A percentile compares a stretch with the other conserved stretches of the same genome.
Conservation (phyloP, 2,329 filamentous ascomycete species). For the Fusarium buharicum region DNA sequence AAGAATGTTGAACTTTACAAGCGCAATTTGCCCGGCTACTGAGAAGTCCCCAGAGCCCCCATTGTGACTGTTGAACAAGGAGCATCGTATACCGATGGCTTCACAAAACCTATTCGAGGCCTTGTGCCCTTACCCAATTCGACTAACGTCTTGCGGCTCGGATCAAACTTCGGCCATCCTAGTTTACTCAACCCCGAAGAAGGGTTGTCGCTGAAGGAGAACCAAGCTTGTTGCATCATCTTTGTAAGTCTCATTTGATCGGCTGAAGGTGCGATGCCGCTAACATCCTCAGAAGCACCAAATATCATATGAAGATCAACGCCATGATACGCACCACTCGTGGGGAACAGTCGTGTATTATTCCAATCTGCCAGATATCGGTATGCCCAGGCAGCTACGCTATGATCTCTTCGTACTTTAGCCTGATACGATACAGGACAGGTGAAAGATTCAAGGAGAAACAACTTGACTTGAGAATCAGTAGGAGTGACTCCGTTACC, state of each 20-base stretch:
- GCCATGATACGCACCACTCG: slow-evolving; percentile 61
- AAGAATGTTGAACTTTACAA: not conserved
- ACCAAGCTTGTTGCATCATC: slow-evolving; percentile 56
- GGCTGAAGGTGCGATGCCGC: slow-evolving; percentile 48
- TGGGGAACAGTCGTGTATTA: slow-evolving; percentile 58
- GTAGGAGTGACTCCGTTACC: slow-evolving; percentile 53
- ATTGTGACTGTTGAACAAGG: slow-evolving; percentile 35
- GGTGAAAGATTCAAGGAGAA: slow-evolving; percentile 58
- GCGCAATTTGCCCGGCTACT: not conserved
- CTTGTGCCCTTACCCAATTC: slow-evolving; percentile 21
- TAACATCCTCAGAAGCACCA: slow-evolving; percentile 53
- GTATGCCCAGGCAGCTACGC: slow-evolving; percentile 56
- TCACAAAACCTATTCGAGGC: slow-evolving; percentile 15
- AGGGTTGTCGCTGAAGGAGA: slow-evolving; percentile 54
- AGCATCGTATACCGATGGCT: slow-evolving; percentile 28
- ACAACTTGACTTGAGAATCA: slow-evolving; percentile 50
- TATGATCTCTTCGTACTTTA: slow-evolving; percentile 47
- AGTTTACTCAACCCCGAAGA: slow-evolving; percentile 45
- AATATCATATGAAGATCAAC: slow-evolving; percentile 61
- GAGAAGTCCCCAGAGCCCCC: slow-evolving; percentile 28
- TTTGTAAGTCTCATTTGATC: slow-evolving; percentile 49
- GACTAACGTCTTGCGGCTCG: slow-evolving; percentile 22
- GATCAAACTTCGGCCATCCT: slow-evolving; percentile 43
- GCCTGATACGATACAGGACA: slow-evolving; percentile 57
- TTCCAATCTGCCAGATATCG: slow-evolving; percentile 62